These are phyloP conservation scores for barrel medic (Medicago truncatula) DNA, from an alignment of 306 rosid species.

Conservation along the genomic window MtrunA17r5.0-ANR NC_053046.1:20074501-20075000, in stretches of 20 bases:
- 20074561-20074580: not conserved
- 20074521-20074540: conserved; percentile 10
- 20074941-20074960: not conserved
- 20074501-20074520: conserved; percentile 64
- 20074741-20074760: not conserved
- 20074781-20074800: not conserved
- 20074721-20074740: conserved; percentile 6
- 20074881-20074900: not conserved
- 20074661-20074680: not conserved
- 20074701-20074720: not conserved
- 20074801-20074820: not conserved
- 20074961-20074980: not conserved
- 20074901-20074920: not conserved
- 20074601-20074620: conserved; percentile 6
- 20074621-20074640: conserved; percentile 13
- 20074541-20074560: conserved; percentile 17
- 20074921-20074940: not conserved
- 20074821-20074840: not conserved
- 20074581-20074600: not conserved
- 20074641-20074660: conserved; percentile 2
- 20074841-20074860: not conserved
- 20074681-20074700: not conserved
- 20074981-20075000: not conserved
- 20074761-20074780: conserved; percentile 20
- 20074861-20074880: not conserved